Conservation (phyloP, 257 asterid genomes). For the Solanum rostratum region DNA sequence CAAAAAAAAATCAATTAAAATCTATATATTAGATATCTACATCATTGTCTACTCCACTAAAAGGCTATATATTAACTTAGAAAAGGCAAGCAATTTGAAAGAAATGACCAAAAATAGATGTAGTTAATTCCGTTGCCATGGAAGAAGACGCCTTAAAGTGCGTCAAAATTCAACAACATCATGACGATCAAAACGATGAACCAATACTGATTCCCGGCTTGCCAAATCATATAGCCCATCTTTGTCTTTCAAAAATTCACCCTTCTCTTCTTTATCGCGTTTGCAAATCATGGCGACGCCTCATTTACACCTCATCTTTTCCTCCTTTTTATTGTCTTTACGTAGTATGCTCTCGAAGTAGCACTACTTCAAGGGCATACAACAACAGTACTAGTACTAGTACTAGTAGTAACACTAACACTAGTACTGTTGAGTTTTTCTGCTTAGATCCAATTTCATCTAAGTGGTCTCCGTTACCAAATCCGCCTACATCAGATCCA, state of each 20-base stretch:
- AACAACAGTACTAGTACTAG: background rate
- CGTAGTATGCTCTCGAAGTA: constrained; percentile 20
- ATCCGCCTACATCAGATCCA: constrained; percentile 26
- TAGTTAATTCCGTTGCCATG: background rate
- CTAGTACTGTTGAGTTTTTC: constrained; percentile 19
- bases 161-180: background rate
- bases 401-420: background rate
- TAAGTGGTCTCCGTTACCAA: constrained; percentile 44
- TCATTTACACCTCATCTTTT: constrained; percentile 41
- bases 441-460: constrained; percentile 48
- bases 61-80: background rate
- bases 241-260: constrained; percentile 34
- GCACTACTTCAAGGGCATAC: background rate
- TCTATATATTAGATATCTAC: too few species aligned
- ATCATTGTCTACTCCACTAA: background rate
- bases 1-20: too few species aligned
- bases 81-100: background rate
- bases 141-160: background rate
- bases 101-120: background rate
- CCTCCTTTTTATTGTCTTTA: constrained; percentile 55
- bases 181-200: background rate
- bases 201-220: constrained; percentile 39
- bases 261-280: constrained; percentile 45
- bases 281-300: constrained; percentile 57
- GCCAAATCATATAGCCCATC: constrained; percentile 57